Base-by-base conservation (phyloP, 768 basidiomycete genomes). In the Tephrocybe sp. region DNA sequence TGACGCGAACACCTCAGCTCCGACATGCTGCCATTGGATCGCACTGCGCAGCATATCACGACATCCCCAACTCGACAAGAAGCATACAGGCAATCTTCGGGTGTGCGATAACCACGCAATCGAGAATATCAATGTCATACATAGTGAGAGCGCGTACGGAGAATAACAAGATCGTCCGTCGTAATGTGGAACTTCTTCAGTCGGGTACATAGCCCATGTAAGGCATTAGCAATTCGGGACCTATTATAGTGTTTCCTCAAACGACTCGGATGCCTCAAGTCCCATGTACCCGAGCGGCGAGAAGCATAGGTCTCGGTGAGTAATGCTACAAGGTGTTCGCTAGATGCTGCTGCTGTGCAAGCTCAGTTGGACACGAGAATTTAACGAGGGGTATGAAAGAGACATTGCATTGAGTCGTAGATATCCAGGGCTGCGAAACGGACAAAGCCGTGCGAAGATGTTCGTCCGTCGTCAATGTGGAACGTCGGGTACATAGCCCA, bases 11-110 rank as follows among this genome's bases (percentile, higher is more conserved):
- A n/a, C n/a, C n/a, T n/a, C n/a, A n/a, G n/a, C n/a, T n/a, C n/a
- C n/a, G n/a, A n/a, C n/a, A n/a, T n/a, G n/a, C n/a, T n/a, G n/a
- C n/a, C n/a, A n/a, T n/a, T n/a, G n/a, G n/a, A n/a, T n/a, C n/a
- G n/a, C n/a, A n/a, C n/a, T n/a, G n/a, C n/a, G n/a, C n/a, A n/a
- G n/a, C n/a, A n/a, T n/a, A n/a, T n/a, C n/a, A n/a, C n/a, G n/a
- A n/a, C n/a, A n/a, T 7, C 91, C 93, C 5, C 95, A 92, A 92
- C 71, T 95, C 54, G 92, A 97, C 68, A 86, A 82, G 66, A 92
- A 91, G 58, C 86, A 90, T 63, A 95, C 91, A n/a, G n/a, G n/a
- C n/a, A 1, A 89, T 97, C 57, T 98, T 98, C 58, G 95, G 94
- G 1, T 82, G 93, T 19, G 91, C 90, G 11, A 71, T 87, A 29